phyloP scores from a whole-genome alignment of 192 early-diverging fungal genomes.

The Mortierella hygrophila region DNA sequence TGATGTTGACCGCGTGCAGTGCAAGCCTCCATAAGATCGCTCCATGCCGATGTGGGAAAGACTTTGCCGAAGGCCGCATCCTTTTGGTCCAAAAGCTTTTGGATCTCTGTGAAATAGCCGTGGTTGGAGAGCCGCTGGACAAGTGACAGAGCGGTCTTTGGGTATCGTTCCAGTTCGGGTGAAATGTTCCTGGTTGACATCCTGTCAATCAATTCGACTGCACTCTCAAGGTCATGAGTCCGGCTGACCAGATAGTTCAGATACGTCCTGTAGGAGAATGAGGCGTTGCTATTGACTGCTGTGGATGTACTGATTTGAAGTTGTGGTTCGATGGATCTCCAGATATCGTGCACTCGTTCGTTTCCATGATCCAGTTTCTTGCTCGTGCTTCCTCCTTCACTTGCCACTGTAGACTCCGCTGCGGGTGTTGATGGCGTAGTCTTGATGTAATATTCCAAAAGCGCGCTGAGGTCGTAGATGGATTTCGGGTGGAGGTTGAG shows the following conservation, averaged over 20 bases:
- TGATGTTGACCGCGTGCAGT: slow-evolving; percentile 32
- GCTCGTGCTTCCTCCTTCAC: background rate
- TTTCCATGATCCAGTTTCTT: slow-evolving; percentile 8
- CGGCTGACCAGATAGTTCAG: slow-evolving; percentile 25
- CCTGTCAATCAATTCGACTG: slow-evolving; percentile 43
- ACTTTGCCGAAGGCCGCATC: slow-evolving; percentile 32
- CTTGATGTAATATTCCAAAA: slow-evolving; percentile 51
- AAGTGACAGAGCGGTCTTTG: slow-evolving; percentile 7
- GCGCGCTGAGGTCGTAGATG: slow-evolving; percentile 43
- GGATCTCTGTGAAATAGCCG: slow-evolving; percentile 46
- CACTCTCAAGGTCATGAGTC: slow-evolving; percentile 33
- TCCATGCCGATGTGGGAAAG: slow-evolving; percentile 25
- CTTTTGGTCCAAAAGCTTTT: slow-evolving; percentile 31
- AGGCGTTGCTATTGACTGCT: slow-evolving; percentile 22
- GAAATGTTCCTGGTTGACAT: slow-evolving; percentile 35
- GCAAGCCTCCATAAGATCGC: slow-evolving; percentile 41
- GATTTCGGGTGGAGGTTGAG: slow-evolving; percentile 24
- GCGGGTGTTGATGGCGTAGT: slow-evolving; percentile 8
- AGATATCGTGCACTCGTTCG: slow-evolving; percentile 30
- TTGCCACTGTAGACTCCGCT: background rate
- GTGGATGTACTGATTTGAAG: slow-evolving; percentile 8
- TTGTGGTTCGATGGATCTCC: slow-evolving; percentile 43
- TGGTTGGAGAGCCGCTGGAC: slow-evolving; percentile 14
- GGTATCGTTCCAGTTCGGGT: slow-evolving; percentile 47
- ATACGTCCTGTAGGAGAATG: slow-evolving; percentile 43